Conservation (phyloP, 164 flowering plant genomes). For the Annona squamosa region DNA sequence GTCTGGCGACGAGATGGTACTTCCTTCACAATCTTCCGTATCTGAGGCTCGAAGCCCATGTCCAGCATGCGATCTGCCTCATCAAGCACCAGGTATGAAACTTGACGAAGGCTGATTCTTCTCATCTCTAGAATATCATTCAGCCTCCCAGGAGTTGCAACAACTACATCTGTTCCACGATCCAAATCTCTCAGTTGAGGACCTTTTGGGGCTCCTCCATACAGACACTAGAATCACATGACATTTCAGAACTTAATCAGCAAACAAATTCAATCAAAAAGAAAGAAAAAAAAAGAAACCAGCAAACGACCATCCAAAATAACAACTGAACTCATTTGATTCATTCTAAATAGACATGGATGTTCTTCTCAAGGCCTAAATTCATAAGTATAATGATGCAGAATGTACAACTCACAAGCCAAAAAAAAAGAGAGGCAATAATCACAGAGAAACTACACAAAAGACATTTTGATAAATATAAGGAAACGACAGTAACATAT, state of each 20-base stretch:
- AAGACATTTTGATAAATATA: too few species aligned
- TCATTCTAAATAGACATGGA: too few species aligned
- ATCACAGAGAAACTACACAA: too few species aligned
- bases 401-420: too few species aligned
- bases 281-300: too few species aligned
- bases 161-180: constrained; percentile 76
- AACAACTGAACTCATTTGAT: not conserved
- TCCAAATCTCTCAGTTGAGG: constrained; percentile 73
- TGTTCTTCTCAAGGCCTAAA: too few species aligned
- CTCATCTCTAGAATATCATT: constrained; percentile 86
- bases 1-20: constrained; percentile 81
- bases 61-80: constrained; percentile 98
- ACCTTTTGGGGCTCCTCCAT: constrained; percentile 91
- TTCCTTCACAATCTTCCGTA: constrained; percentile 79
- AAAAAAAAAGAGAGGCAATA: too few species aligned
- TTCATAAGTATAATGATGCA: too few species aligned
- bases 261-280: not conserved
- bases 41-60: constrained; percentile 98
- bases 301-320: not conserved
- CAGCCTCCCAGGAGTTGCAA: constrained; percentile 93
- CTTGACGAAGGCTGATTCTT: constrained; percentile 62
- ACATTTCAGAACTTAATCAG: not conserved
- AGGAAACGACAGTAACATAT: too few species aligned
- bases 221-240: constrained; percentile 48
- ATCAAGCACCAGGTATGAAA: constrained; percentile 80